Conservation (phyloP, 2,329 filamentous ascomycete species). For the Colletotrichum sp. region DNA sequence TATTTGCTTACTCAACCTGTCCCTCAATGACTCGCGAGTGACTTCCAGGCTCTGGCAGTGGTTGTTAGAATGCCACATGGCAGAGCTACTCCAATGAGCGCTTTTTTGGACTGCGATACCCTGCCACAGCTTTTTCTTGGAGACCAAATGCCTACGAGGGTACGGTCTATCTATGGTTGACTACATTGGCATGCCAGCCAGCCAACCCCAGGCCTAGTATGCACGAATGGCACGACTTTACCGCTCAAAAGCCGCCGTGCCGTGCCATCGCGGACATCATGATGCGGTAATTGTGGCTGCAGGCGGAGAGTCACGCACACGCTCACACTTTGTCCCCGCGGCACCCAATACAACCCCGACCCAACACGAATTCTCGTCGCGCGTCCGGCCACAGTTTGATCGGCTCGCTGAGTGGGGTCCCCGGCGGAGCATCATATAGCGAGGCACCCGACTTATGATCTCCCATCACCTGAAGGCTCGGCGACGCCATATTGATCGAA, state of each 20-base stretch:
- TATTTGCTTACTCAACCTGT: background rate
- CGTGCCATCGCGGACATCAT: background rate
- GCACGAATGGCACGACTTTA: background rate
- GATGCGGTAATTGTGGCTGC: background rate
- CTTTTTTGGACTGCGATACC: background rate
- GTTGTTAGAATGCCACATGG: background rate
- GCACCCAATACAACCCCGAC: slow-evolving; percentile 1
- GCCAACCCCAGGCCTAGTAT: background rate
- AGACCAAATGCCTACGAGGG: background rate
- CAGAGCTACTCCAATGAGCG: background rate
- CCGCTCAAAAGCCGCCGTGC: background rate
- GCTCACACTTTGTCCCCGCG: background rate
- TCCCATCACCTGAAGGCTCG: slow-evolving; percentile 3
- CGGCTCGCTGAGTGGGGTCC: background rate
- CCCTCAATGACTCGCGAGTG: slow-evolving; percentile 5
- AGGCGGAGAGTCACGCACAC: background rate
- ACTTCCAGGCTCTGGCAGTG: background rate
- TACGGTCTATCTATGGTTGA: background rate
- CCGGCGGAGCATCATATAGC: slow-evolving; percentile 16
- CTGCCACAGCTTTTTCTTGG: background rate
- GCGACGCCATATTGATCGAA: background rate
- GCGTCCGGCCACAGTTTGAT: slow-evolving; percentile 11
- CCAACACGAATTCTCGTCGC: background rate
- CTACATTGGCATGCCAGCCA: background rate
- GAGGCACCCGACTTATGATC: slow-evolving; percentile 20